Evolutionary conservation across 139 green algal species (phyloP).

Genomic region (Ettlia oleoabundans): DNA sequence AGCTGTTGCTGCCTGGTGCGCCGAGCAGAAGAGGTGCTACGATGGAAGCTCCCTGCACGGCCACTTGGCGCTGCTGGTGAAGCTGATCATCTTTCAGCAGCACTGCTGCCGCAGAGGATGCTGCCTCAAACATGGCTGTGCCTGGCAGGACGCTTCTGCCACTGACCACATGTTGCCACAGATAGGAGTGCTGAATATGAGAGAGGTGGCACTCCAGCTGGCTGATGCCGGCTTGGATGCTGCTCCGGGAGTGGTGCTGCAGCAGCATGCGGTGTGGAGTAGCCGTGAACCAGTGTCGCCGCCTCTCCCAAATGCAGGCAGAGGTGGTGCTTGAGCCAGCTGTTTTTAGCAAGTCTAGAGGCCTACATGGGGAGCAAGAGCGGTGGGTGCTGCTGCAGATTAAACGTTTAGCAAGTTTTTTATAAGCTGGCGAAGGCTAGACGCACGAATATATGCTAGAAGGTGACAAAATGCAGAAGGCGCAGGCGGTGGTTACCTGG

Average conservation of each 20-base stretch:
- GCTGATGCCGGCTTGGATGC: neutral
- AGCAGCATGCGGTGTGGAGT: conserved; percentile 23
- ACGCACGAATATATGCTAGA: too few relatives aligned
- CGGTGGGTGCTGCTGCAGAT: too few relatives aligned
- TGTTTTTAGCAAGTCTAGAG: too few relatives aligned
- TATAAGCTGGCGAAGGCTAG: neutral
- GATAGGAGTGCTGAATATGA: conserved; percentile 33
- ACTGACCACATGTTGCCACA: conserved; percentile 65
- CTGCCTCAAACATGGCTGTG: conserved; percentile 67
- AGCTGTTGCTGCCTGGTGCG: neutral
- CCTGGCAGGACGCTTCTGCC: conserved; percentile 60
- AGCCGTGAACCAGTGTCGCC: conserved; percentile 34
- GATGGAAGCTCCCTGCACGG: neutral
- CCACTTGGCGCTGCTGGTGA: too few relatives aligned
- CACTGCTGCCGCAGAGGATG: conserved; percentile 28
- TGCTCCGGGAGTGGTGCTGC: neutral
- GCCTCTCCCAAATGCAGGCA: neutral
- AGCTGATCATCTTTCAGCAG: too few relatives aligned
- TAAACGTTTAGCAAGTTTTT: neutral
- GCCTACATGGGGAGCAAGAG: too few relatives aligned
- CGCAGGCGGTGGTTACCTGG: neutral
- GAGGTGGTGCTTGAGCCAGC: too few relatives aligned
- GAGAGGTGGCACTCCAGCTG: conserved; percentile 36
- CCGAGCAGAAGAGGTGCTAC: neutral
- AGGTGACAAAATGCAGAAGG: neutral